Base-by-base conservation (phyloP, 305 asterid genomes). In the Petunia hybrid region DNA sequence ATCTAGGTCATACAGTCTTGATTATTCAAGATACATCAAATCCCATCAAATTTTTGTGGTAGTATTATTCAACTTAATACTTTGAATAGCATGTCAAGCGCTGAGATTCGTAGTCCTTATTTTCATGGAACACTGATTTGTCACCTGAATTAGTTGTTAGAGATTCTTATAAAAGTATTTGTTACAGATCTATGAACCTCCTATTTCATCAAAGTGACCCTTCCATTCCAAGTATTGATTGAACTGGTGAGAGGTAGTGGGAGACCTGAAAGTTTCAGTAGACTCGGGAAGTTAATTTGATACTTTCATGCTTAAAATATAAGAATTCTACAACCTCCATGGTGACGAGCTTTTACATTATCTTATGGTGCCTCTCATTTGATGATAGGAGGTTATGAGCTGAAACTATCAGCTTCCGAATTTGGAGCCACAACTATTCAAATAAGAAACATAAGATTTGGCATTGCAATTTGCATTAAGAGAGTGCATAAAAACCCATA, bases 371-470 rank as follows among this genome's bases (percentile, higher is more conserved):
- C 39, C 40, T 68, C n/a, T 68, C n/a, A 8, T 16, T 68, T 68
- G 13, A 43, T 68, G 76, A 68, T 68, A 8, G 39, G 39, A 68
- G 57, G 39, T 42, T 68, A 16, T 8, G 56, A 48, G 9, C 56
- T 48, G 56, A 48, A 67, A n/a, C 51, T 38, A 42, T 41, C 55
- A 67, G 55, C 75, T 68, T 68, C 53, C 41, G 42, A 8, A 68
- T 68, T 42, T 68, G 56, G 75, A n/a, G 56, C 74, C 74, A 39
- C 74, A 39, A 14, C 40, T 13, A 6, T 66, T 66, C 53, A 66
- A 66, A 41, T 41, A 41, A 41, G 74, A 66, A 40, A 8, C 76
- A 68, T 16, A 68, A 43, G n/a, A 41, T 42, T 68, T 68, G 16
- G 16, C 56, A 7, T 16, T 16, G 76, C 9, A 16, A 16, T 69